Evolutionary conservation across 2,329 filamentous ascomycete genomes (phyloP).

Genomic region (Madurella fahalii): DNA sequence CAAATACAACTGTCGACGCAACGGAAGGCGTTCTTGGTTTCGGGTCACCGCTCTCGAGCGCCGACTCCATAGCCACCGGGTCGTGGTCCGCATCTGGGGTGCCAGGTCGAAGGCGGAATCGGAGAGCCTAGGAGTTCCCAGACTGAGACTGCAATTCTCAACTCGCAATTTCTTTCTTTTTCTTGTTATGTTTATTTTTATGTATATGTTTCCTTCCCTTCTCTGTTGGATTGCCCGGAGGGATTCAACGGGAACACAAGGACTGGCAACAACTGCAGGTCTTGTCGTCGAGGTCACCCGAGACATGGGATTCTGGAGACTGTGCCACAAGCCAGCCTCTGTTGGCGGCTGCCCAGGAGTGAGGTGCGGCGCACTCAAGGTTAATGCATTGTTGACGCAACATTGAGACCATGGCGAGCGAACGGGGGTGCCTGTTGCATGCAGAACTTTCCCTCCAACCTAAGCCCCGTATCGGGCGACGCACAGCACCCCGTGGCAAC

Average conservation of each 20-base stretch:
- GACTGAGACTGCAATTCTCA: no score
- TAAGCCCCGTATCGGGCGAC: no score
- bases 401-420: constrained; percentile 10
- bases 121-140: no score
- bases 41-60: not conserved
- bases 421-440: not conserved
- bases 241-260: not conserved
- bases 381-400: constrained; percentile 10
- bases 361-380: constrained; percentile 2
- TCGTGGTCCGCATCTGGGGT: not conserved
- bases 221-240: no score
- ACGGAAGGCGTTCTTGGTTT: constrained; percentile 3
- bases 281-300: constrained; percentile 2
- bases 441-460: no score
- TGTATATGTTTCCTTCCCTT: no score
- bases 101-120: not conserved
- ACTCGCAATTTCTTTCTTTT: no score
- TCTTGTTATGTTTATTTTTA: no score
- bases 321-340: constrained; percentile 7
- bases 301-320: constrained; percentile 5
- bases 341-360: constrained; percentile 2
- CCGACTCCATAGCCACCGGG: not conserved
- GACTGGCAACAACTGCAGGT: not conserved
- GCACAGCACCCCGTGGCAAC: no score
- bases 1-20: constrained; percentile 2